Evolutionary conservation across 2,329 filamentous ascomycete genomes (phyloP), one percentile per base, ranked within the genome.

Genomic region (Tolypocladium album): DNA sequence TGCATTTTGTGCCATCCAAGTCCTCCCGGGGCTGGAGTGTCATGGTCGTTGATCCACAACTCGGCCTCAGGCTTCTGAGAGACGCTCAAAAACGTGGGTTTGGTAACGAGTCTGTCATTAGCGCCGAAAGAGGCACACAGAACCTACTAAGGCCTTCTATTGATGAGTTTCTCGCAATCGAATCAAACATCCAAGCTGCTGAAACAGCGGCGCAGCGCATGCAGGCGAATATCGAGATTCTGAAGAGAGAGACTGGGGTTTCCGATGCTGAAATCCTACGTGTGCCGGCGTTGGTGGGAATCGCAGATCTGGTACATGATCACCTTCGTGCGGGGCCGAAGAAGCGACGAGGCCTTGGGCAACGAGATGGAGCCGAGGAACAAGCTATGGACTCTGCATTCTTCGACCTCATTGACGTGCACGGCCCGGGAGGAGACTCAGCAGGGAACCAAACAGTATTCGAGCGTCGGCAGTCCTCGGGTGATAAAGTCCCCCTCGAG

Each of bases 1-100:
- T 70, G 1, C 69, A 70, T 42, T 69, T 70, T 24, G 56, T 70
- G 2, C 67, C 68, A 0, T 63, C 57, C n/a, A 60, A 67, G 7
- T 68, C 62, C n/a, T 47, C 58, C 4, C 64, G 65, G 12, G 68
- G 68, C 31, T 71, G 64, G 61, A 61, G 61, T 2, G 57, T 70
- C 34, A 55, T 64, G 15, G 61, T 64, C 11, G 63, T 61, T 2
- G 67, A 69, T 31, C 64, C 68, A 0, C 40, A 45, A 1, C 61
- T 62, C 0, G 70, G 66, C 0, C 47, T 72, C 7, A 38, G 65
- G 5, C 59, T 72, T 8, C 61, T 72, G 2, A 43, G 60, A 8
- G 56, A 66, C 1, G 64, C 66, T 0, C 38, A 64, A 34, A 17
- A 39, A 52, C 38, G 31, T 5, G 45, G 45, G 8, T 50, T 17